Evolutionary conservation across 2,329 filamentous ascomycete species (phyloP).

Genomic region (Parafenestella ontariensis): DNA sequence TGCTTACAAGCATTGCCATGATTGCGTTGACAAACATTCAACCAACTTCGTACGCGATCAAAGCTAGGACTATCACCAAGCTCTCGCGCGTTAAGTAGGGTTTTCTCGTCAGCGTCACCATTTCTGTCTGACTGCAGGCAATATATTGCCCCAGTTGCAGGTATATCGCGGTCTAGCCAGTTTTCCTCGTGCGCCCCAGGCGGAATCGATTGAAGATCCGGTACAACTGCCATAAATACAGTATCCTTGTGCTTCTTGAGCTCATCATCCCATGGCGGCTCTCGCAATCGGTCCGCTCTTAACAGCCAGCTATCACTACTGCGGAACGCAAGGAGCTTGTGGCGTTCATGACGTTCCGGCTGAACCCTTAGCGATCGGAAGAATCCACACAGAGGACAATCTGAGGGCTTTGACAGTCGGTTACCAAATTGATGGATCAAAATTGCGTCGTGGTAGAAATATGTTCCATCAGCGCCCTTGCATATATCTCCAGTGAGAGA

Average conservation of each 20-base stretch:
- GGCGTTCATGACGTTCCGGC: constrained; percentile 5
- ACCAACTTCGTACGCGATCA: constrained; percentile 1
- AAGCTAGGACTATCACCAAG: constrained; percentile 4
- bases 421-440: constrained; percentile 5
- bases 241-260: constrained; percentile 1
- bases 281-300: background rate
- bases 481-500: background rate
- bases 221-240: constrained; percentile 19
- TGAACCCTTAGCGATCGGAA: constrained; percentile 9
- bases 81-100: constrained; percentile 1
- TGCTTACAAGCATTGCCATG: constrained; percentile 11
- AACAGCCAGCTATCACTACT: constrained; percentile 18
- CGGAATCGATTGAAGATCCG: constrained; percentile 9
- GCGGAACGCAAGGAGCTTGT: constrained; percentile 21
- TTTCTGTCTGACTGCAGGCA: background rate
- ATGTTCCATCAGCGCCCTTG: background rate
- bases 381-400: constrained; percentile 6
- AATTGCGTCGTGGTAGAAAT: constrained; percentile 5
- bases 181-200: constrained; percentile 2
- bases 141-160: constrained; percentile 10
- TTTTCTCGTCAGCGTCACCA: background rate
- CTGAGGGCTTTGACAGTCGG: background rate
- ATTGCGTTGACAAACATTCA: constrained; percentile 3
- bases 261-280: background rate
- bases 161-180: constrained; percentile 17